phyloP scores from a whole-genome alignment of 495 filamentous ascomycete genomes.

The Podospora pseudocomata region DNA sequence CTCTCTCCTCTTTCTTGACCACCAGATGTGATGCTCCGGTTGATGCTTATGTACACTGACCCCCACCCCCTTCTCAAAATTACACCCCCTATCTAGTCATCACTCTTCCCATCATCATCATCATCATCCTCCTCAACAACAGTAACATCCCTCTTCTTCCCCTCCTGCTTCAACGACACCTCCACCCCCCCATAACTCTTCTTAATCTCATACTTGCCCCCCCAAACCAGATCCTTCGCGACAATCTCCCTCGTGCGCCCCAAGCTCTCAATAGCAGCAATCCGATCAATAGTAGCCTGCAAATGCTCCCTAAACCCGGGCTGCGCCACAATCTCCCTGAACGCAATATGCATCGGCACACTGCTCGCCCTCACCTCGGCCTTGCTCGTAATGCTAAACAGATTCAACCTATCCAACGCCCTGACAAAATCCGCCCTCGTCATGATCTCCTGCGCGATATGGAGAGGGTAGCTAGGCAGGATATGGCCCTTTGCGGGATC shows the following conservation, averaged over 20 bases:
- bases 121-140: not conserved
- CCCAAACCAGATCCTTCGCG: conserved; percentile 70
- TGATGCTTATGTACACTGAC: not conserved
- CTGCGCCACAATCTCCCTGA: conserved; percentile 69
- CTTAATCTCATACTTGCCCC: conserved; percentile 73
- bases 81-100: not conserved
- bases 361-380: conserved; percentile 89
- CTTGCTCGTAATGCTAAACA: conserved; percentile 88
- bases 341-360: conserved; percentile 93
- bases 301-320: conserved; percentile 77
- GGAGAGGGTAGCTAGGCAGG: conserved; percentile 76
- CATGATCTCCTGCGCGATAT: conserved; percentile 85
- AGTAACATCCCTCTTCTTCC: conserved; percentile 10
- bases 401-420: conserved; percentile 84
- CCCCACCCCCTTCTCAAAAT: not conserved
- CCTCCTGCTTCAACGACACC: conserved; percentile 25
- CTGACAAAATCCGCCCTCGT: conserved; percentile 93
- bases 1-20: not conserved
- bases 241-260: conserved; percentile 89
- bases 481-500: conserved; percentile 65
- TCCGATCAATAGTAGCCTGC: conserved; percentile 76
- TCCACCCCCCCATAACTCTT: conserved; percentile 31
- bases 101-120: not conserved
- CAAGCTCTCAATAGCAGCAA: conserved; percentile 85
- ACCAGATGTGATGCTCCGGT: too few species aligned